Percentiles rank a stretch among this genome's conserved stretches.
phyloP scores from a whole-genome alignment of 2,329 filamentous ascomycete genomes.

The Talaromyces sp. region DNA sequence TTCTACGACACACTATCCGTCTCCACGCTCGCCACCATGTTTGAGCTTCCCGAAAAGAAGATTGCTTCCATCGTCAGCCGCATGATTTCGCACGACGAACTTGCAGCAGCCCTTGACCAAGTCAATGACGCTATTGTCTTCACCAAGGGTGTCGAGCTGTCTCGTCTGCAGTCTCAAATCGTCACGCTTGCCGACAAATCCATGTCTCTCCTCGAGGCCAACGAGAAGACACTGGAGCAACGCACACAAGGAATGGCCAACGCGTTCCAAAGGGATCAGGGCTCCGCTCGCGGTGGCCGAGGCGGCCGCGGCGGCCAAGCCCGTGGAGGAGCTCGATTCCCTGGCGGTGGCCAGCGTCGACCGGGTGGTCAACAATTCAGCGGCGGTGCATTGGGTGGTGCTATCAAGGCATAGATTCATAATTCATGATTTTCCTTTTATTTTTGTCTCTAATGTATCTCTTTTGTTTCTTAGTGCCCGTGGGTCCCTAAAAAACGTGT shows the following conservation, averaged over 20 bases:
- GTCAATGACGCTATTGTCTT: conserved; percentile 97
- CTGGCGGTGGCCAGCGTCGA: conserved; percentile 37
- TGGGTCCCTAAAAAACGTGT: background rate
- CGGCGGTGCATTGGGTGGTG: conserved; percentile 46
- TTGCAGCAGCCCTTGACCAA: conserved; percentile 92
- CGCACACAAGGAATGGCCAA: conserved; percentile 93
- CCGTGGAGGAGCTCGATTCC: conserved; percentile 32
- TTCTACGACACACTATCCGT: conserved; percentile 97
- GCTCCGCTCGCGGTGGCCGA: conserved; percentile 61
- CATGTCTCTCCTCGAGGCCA: conserved; percentile 89
- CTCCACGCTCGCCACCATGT: conserved; percentile 82
- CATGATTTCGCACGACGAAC: conserved; percentile 99
- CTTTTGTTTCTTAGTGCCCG: background rate
- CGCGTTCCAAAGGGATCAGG: conserved; percentile 89
- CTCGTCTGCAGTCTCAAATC: conserved; percentile 88
- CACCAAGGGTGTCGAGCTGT: conserved; percentile 98
- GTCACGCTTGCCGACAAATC: conserved; percentile 95
- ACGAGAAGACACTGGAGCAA: conserved; percentile 95
- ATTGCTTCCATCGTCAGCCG: conserved; percentile 93
- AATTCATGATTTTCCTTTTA: conserved; percentile 3
- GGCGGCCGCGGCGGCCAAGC: conserved; percentile 38
- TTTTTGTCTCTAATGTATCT: conserved; percentile 12
- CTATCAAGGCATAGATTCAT: conserved; percentile 42
- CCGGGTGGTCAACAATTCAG: conserved; percentile 46
- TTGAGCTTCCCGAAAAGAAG: conserved; percentile 86